A percentile compares a stretch with the other conserved stretches of the same genome.
phyloP scores from a whole-genome alignment of 1,139 yeast genomes.

The Suhomyces wounanorum region DNA sequence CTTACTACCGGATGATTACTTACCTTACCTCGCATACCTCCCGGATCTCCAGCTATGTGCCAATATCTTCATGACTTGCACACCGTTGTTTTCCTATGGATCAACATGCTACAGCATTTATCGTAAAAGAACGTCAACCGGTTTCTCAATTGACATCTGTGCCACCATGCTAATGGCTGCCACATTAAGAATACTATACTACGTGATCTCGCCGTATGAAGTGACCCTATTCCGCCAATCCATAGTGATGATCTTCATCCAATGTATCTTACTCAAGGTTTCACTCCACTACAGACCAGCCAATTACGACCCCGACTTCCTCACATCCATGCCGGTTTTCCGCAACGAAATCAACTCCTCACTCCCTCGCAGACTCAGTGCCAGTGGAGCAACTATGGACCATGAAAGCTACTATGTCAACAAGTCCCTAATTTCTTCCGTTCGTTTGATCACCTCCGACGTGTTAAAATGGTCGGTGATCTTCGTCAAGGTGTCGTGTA shows the following conservation, averaged over 20 bases:
- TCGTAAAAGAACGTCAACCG: slow-evolving; percentile 63
- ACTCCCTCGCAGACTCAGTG: slow-evolving; percentile 21
- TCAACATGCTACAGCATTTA: slow-evolving; percentile 74
- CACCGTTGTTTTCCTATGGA: slow-evolving; percentile 85
- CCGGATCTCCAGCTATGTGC: slow-evolving; percentile 47
- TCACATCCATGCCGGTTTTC: slow-evolving; percentile 37
- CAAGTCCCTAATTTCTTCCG: slow-evolving; percentile 10
- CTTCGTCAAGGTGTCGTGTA: slow-evolving; percentile 19
- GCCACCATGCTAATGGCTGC: slow-evolving; percentile 87
- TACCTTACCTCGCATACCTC: slow-evolving; percentile 38
- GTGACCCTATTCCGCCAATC: slow-evolving; percentile 73
- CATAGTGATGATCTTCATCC: slow-evolving; percentile 75
- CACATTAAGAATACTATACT: slow-evolving; percentile 71
- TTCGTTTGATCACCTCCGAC: slow-evolving; percentile 23
- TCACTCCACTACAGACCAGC: slow-evolving; percentile 62
- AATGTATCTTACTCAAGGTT: slow-evolving; percentile 59
- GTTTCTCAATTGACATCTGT: slow-evolving; percentile 86
- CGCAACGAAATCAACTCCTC: slow-evolving; percentile 29
- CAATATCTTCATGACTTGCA: slow-evolving; percentile 58
- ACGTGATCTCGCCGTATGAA: slow-evolving; percentile 79
- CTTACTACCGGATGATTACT: slow-evolving; percentile 26
- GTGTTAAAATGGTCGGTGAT: slow-evolving; percentile 21
- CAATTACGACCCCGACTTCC: slow-evolving; percentile 41
- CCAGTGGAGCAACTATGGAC: slow-evolving; percentile 13
- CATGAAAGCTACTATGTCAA: slow-evolving; percentile 17